Percentiles rank a stretch among this genome's conserved stretches.
phyloP scores from a whole-genome alignment of 208 protist genomes.

The Cochliopodium minus region DNA sequence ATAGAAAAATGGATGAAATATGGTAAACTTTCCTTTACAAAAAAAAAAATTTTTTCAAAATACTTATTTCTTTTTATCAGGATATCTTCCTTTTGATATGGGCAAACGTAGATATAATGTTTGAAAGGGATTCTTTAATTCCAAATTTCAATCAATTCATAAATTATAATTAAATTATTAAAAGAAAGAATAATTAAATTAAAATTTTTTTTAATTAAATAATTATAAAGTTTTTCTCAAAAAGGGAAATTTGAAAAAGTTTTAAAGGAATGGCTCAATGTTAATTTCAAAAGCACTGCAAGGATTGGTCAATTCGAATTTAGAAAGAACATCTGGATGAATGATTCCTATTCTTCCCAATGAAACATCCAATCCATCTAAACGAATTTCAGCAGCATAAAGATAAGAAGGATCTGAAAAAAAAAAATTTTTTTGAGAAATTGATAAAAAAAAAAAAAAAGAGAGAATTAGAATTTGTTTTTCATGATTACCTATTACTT shows the following conservation, averaged over 20 bases:
- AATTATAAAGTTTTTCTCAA: background rate
- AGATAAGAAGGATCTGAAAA: background rate
- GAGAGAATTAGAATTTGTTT: background rate
- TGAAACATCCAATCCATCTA: conserved; percentile 6
- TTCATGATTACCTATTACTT: background rate
- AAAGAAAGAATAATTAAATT: background rate
- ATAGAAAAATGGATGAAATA: conserved; percentile 90
- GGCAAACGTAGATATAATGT: too few relatives aligned
- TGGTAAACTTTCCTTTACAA: conserved; percentile 57
- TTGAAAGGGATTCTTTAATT: too few relatives aligned
- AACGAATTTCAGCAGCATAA: background rate
- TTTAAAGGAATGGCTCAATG: conserved; percentile 19
- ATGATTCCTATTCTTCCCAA: conserved; percentile 22
- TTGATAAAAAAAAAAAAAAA: background rate
- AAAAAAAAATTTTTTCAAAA: too few relatives aligned
- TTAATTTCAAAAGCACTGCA: conserved; percentile 19
- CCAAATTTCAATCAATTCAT: too few relatives aligned
- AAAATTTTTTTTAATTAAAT: background rate
- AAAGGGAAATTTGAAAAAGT: background rate
- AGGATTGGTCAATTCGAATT: conserved; percentile 19
- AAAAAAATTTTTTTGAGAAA: conserved; percentile 12
- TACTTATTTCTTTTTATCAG: too few relatives aligned
- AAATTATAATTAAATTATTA: background rate
- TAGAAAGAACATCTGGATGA: conserved; percentile 8
- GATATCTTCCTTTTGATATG: too few relatives aligned